These are phyloP conservation scores for Phytophthora lateralis DNA, from an alignment of 352 stramenopile species.

Conservation along the genomic window DNA sequence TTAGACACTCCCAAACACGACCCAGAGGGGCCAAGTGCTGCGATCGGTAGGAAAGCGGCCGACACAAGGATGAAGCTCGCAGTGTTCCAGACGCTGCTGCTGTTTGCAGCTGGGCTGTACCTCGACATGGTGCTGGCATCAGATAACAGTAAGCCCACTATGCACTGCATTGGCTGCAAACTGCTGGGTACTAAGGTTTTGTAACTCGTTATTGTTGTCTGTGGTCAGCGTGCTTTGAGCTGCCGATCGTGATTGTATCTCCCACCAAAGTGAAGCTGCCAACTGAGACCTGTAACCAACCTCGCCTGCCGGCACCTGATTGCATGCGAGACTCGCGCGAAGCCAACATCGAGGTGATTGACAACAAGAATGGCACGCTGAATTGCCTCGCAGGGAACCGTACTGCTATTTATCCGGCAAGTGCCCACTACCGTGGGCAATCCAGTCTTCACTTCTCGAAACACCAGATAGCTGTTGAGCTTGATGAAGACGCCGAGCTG, in stretches of 20 bases:
- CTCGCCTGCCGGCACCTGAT: constrained; percentile 44
- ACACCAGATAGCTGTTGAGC: constrained; percentile 53
- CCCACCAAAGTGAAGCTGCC: constrained; percentile 47
- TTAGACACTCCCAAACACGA: constrained; percentile 24
- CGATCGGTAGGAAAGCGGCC: background rate
- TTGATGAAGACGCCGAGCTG: constrained; percentile 38
- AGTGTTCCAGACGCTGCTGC: constrained; percentile 12
- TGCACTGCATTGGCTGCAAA: too few species aligned
- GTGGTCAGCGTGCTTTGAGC: constrained; percentile 49
- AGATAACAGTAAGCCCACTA: background rate
- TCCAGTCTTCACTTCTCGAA: constrained; percentile 65
- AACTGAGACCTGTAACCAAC: constrained; percentile 56
- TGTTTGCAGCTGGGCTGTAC: constrained; percentile 6
- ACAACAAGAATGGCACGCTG: constrained; percentile 43
- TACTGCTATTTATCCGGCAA: constrained; percentile 40
- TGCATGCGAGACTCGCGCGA: constrained; percentile 54
- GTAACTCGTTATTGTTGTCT: constrained; percentile 13
- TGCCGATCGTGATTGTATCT: constrained; percentile 57
- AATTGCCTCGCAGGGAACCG: constrained; percentile 50
- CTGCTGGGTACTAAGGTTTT: background rate
- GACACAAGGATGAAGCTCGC: constrained; percentile 18
- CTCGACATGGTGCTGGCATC: constrained; percentile 3
- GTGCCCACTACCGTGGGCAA: constrained; percentile 63
- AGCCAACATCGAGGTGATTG: constrained; percentile 56
- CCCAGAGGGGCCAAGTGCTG: constrained; percentile 9